A percentile compares a stretch with the other conserved stretches of the same genome.
These are phyloP conservation scores for Beta vulgaris DNA, from an alignment of 148 eudicot genomes.

Conservation along the genomic window DNA sequence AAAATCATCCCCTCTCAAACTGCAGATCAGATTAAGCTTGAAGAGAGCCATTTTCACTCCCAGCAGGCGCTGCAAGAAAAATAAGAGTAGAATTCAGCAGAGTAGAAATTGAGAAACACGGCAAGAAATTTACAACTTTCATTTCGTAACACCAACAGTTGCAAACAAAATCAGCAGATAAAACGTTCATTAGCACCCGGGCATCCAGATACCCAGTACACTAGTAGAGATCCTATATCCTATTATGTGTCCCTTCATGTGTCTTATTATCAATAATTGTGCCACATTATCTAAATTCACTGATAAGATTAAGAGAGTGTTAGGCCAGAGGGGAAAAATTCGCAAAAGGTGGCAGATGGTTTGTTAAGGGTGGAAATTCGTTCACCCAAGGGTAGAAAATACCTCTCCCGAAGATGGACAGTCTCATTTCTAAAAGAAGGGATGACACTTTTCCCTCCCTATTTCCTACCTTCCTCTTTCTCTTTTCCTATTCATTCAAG, in stretches of 20 bases:
- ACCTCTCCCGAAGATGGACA: too few relatives aligned
- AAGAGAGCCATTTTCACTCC: constrained; percentile 76
- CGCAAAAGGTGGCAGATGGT: too few relatives aligned
- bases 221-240: background rate
- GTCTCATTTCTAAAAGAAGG: too few relatives aligned
- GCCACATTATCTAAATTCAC: background rate
- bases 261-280: background rate
- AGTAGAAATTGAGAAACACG: background rate
- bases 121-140: background rate
- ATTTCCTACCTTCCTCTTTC: too few relatives aligned
- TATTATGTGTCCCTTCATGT: background rate
- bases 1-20: constrained; percentile 72
- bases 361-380: too few relatives aligned
- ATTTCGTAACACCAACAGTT: background rate
- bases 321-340: too few relatives aligned
- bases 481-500: too few relatives aligned
- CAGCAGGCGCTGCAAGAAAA: constrained; percentile 61
- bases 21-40: constrained; percentile 66
- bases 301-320: background rate
- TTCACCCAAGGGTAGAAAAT: too few relatives aligned
- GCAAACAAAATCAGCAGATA: too few relatives aligned
- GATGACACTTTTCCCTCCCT: too few relatives aligned
- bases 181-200: too few relatives aligned
- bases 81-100: background rate
- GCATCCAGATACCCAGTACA: background rate